Evolutionary conservation across 192 early-diverging fungal species (phyloP).

Genomic region (Podila epicladia): DNA sequence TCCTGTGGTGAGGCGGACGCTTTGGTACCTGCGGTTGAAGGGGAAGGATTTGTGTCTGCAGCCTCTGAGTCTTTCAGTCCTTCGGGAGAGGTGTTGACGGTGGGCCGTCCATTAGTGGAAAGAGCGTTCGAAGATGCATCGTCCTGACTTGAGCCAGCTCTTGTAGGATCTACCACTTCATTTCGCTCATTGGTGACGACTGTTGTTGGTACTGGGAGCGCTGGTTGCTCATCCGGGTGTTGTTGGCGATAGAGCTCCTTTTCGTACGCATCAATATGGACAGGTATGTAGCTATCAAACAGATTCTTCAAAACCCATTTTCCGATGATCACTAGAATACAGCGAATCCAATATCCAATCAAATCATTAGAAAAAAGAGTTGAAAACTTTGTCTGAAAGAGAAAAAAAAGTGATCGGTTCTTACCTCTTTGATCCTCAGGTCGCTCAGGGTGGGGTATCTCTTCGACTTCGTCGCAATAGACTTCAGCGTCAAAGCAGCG

Average conservation of each 20-base stretch:
- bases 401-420: background rate
- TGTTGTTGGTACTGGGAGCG: conserved; percentile 19
- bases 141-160: conserved; percentile 1
- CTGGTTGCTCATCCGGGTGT: conserved; percentile 31
- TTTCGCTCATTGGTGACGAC: conserved; percentile 34
- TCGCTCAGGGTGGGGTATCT: conserved; percentile 54
- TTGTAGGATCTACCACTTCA: conserved; percentile 19
- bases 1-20: conserved; percentile 4
- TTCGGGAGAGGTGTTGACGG: conserved; percentile 37
- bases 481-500: conserved; percentile 90
- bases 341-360: conserved; percentile 46
- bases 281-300: conserved; percentile 66
- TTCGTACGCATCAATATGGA: conserved; percentile 61
- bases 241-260: conserved; percentile 46
- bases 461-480: conserved; percentile 83
- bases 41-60: background rate
- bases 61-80: conserved; percentile 1
- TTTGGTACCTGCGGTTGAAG: conserved; percentile 8
- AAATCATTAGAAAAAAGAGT: conserved; percentile 53
- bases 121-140: conserved; percentile 7
- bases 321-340: conserved; percentile 76
- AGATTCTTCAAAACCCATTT: conserved; percentile 85
- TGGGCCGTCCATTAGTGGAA: conserved; percentile 13
- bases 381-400: background rate
- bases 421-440: conserved; percentile 81